Conservation (phyloP, 768 basidiomycete species). For the Saitozyma sp. region DNA sequence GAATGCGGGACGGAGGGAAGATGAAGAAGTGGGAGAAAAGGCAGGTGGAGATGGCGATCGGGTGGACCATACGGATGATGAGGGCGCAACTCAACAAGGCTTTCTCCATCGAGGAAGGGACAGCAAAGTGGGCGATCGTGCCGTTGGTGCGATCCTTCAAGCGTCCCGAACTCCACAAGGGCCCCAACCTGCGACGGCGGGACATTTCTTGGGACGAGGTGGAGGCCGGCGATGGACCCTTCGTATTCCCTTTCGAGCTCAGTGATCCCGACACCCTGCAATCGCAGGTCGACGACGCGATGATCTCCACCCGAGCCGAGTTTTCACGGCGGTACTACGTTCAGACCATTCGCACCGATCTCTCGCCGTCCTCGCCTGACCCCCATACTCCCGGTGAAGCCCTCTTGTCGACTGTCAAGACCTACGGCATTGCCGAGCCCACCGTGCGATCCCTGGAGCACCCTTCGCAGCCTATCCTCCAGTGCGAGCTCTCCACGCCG, state of each 20-base stretch:
- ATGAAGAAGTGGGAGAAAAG: conserved; percentile 24
- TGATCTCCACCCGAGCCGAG: conserved; percentile 18
- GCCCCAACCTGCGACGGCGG: background rate
- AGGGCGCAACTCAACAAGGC: conserved; percentile 22
- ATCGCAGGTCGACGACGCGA: conserved; percentile 11
- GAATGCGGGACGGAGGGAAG: conserved; percentile 5
- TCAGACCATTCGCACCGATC: conserved; percentile 13
- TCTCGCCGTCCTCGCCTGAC: conserved; percentile 24
- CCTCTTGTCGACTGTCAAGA: conserved; percentile 1
- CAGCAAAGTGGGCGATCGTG: conserved; percentile 25
- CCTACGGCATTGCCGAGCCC: conserved; percentile 13
- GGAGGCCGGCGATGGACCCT: conserved; percentile 8
- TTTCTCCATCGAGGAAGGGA: conserved; percentile 6
- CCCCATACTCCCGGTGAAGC: background rate
- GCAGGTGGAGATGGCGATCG: conserved; percentile 12
- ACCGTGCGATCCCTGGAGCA: background rate
- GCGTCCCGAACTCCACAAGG: background rate
- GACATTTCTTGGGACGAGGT: conserved; percentile 40
- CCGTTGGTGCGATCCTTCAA: conserved; percentile 20
- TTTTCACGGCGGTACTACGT: conserved; percentile 28
- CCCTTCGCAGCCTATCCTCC: conserved; percentile 21
- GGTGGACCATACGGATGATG: conserved; percentile 27
- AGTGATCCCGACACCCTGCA: conserved; percentile 1
- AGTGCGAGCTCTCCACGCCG: conserved; percentile 10
- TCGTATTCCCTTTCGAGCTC: conserved; percentile 15